Percentiles rank a stretch among this genome's conserved stretches.
These are phyloP conservation scores for Chaetomidium leptoderma DNA, from an alignment of 495 filamentous ascomycete genomes.

Conservation along the genomic window DNA sequence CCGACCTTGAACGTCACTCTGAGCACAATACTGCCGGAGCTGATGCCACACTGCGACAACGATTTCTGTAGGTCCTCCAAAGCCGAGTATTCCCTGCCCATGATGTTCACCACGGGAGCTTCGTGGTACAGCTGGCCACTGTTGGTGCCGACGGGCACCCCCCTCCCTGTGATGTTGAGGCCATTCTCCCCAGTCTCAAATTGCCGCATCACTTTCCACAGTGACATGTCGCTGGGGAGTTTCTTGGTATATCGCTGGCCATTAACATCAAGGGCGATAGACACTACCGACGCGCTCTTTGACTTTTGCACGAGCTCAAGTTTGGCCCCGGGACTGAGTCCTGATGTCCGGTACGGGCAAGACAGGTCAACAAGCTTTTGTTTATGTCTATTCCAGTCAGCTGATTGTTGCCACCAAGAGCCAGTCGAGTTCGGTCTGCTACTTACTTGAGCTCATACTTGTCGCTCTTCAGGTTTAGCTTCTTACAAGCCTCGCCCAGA, in stretches of 20 bases:
- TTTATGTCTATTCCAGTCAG: conserved; percentile 56
- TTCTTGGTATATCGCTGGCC: conserved; percentile 72
- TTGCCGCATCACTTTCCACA: conserved; percentile 84
- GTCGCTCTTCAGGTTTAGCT: conserved; percentile 65
- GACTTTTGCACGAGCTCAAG: conserved; percentile 85
- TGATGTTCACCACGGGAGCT: conserved; percentile 73
- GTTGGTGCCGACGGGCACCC: conserved; percentile 56
- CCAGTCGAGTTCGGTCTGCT: not conserved
- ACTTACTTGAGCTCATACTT: conserved; percentile 77
- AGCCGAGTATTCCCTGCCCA: conserved; percentile 69
- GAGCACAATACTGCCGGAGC: conserved; percentile 73
- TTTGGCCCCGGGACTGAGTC: conserved; percentile 79
- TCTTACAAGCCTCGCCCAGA: conserved; percentile 77
- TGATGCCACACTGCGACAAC: conserved; percentile 79
- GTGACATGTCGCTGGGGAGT: conserved; percentile 72
- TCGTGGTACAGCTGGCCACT: conserved; percentile 79
- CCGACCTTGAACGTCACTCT: conserved; percentile 70
- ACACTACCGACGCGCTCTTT: conserved; percentile 74
- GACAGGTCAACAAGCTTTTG: conserved; percentile 82
- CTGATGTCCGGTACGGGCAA: conserved; percentile 77
- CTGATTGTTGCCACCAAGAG: not conserved
- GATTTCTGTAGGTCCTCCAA: conserved; percentile 84
- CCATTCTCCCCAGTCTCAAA: conserved; percentile 69
- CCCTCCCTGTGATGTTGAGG: conserved; percentile 76
- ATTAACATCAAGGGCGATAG: conserved; percentile 77